Conservation (phyloP, 1,139 yeast genomes). For the Sugiyamaella xylanicola region DNA sequence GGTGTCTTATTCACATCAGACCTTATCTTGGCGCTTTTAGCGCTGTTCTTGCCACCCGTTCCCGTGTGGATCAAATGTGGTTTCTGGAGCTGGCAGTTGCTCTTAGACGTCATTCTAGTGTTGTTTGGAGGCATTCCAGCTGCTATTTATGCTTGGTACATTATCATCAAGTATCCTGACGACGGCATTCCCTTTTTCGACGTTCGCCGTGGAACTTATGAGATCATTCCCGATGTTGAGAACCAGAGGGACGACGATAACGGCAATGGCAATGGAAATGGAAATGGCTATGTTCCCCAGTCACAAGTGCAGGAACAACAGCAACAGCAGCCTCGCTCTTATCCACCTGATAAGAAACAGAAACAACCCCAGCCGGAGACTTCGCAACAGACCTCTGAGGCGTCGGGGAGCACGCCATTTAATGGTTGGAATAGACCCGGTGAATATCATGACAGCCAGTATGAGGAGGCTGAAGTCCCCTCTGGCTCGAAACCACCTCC, state of each 20-base stretch:
- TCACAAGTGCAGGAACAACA: neutral
- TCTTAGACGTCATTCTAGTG: constrained; percentile 60
- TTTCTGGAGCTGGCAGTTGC: constrained; percentile 59
- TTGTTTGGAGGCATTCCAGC: constrained; percentile 77
- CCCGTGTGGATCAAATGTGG: constrained; percentile 74
- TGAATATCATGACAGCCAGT: constrained; percentile 1
- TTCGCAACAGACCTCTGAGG: neutral
- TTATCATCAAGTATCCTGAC: constrained; percentile 48
- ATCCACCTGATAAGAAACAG: constrained; percentile 3
- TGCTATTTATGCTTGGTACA: constrained; percentile 47
- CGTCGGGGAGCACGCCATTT: neutral
- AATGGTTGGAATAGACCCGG: constrained; percentile 16
- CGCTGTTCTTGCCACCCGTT: constrained; percentile 68
- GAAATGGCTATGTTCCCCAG: neutral
- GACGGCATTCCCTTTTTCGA: constrained; percentile 56
- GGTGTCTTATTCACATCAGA: constrained; percentile 38
- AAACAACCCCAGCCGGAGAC: constrained; percentile 1
- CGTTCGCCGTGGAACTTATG: constrained; percentile 27
- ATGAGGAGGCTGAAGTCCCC: constrained; percentile 4
- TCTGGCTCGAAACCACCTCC: constrained; percentile 30
- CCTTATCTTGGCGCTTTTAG: constrained; percentile 57
- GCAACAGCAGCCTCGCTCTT: constrained; percentile 7
- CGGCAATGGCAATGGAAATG: neutral
- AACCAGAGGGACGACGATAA: neutral
- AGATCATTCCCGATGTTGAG: constrained; percentile 27